phyloP scores from a whole-genome alignment of 1,139 yeast species.

The Candida smagusa region DNA sequence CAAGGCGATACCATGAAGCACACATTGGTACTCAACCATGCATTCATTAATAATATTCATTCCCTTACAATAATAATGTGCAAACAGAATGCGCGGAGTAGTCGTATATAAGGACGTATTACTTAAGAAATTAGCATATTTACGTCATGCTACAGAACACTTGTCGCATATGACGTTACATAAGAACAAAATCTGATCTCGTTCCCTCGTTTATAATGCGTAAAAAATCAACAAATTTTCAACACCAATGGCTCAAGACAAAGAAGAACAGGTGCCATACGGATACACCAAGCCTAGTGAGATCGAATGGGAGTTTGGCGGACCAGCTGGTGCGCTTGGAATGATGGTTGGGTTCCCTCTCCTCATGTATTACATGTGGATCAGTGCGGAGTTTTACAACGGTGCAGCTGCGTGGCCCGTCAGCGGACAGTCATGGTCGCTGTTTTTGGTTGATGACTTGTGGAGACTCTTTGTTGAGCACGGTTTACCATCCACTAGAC shows the following conservation, averaged over 20 bases:
- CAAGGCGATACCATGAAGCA: too few relatives aligned
- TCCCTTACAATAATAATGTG: too few relatives aligned
- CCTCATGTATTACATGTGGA: conserved; percentile 97
- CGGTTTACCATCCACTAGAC: conserved; percentile 67
- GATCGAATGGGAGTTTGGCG: conserved; percentile 87
- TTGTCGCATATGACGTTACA: too few relatives aligned
- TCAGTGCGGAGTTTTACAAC: conserved; percentile 74
- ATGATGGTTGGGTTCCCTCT: conserved; percentile 93
- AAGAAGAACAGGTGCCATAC: conserved; percentile 1
- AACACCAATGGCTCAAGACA: not conserved
- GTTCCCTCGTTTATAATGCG: not conserved
- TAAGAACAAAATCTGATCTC: not conserved
- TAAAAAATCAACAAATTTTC: not conserved
- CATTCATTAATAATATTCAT: too few relatives aligned
- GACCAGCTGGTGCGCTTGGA: conserved; percentile 86
- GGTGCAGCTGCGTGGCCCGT: conserved; percentile 73
- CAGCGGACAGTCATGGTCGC: conserved; percentile 53
- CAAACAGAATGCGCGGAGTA: too few relatives aligned
- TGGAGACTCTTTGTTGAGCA: conserved; percentile 44
- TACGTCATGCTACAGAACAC: too few relatives aligned
- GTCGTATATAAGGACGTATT: too few relatives aligned
- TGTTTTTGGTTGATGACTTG: conserved; percentile 47
- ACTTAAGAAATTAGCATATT: too few relatives aligned
- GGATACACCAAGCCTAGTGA: conserved; percentile 37
- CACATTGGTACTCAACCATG: too few relatives aligned